phyloP scores from a whole-genome alignment of 352 stramenopile species.

The Plasmopara muralis region DNA sequence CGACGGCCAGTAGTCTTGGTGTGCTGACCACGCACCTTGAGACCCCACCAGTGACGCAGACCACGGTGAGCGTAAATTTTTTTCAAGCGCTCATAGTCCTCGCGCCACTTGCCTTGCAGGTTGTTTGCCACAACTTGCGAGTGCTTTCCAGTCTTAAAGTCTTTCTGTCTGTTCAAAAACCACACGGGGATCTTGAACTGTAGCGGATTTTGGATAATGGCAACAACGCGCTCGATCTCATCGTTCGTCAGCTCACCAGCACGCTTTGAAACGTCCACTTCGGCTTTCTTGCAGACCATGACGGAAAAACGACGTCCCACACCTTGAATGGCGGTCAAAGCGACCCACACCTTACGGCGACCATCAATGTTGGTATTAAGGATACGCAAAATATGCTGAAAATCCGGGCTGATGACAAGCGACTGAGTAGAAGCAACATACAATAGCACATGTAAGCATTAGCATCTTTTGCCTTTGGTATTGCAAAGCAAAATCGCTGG shows the following conservation, averaged over 20 bases:
- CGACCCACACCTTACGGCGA: conserved; percentile 90
- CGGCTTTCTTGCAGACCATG: conserved; percentile 99
- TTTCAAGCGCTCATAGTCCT: conserved; percentile 99
- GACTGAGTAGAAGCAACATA: conserved; percentile 36
- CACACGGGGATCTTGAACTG: conserved; percentile 99
- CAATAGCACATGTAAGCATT: conserved; percentile 5
- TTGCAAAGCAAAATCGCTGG: background rate
- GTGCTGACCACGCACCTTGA: conserved; percentile 99
- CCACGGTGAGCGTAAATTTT: conserved; percentile 99
- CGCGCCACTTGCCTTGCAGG: conserved; percentile 97
- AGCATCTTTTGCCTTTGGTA: conserved; percentile 1
- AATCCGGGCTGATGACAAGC: conserved; percentile 93
- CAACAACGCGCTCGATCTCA: conserved; percentile 99
- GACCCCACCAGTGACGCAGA: conserved; percentile 99
- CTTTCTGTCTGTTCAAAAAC: conserved; percentile 99
- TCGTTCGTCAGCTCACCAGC: conserved; percentile 98
- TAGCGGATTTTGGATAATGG: conserved; percentile 98
- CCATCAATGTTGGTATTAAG: conserved; percentile 99
- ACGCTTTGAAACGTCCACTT: conserved; percentile 98
- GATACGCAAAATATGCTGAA: conserved; percentile 99
- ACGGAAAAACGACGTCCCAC: conserved; percentile 81
- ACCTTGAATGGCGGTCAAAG: conserved; percentile 81
- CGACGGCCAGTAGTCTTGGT: conserved; percentile 99
- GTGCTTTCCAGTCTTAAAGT: conserved; percentile 99
- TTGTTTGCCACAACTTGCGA: conserved; percentile 98